Conservation (phyloP, 169 alveolate species). For the Plasmodium cynomolgi region DNA sequence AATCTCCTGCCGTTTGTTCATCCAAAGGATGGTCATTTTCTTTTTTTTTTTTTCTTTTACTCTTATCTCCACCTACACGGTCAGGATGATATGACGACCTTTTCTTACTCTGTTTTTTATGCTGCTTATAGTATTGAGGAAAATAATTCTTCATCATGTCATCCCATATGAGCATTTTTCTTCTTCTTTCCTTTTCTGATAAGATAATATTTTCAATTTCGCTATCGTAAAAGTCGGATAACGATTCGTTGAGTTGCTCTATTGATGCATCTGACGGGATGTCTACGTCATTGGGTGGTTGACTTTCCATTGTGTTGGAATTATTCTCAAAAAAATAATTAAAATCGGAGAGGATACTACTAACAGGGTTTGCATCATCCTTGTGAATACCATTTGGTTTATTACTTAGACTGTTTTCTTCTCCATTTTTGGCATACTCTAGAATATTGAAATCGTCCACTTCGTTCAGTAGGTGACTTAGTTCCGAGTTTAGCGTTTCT, state of each 20-base stretch:
- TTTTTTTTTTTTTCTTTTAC: conserved; percentile 59
- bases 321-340: conserved; percentile 57
- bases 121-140: conserved; percentile 86
- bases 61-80: conserved; percentile 75
- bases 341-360: conserved; percentile 40
- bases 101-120: conserved; percentile 79
- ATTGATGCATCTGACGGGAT: conserved; percentile 7
- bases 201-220: conserved; percentile 84
- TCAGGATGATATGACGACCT: conserved; percentile 62
- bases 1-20: conserved; percentile 55
- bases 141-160: conserved; percentile 87
- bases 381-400: neutral
- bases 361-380: neutral
- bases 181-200: conserved; percentile 84
- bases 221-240: conserved; percentile 79
- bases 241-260: conserved; percentile 30
- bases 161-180: conserved; percentile 89
- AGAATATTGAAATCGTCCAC: conserved; percentile 59
- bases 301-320: conserved; percentile 16
- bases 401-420: neutral
- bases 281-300: neutral
- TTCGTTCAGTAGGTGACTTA: conserved; percentile 50
- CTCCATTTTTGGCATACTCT: neutral
- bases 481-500: conserved; percentile 20
- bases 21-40: conserved; percentile 75